phyloP scores from a whole-genome alignment of 371 early-diverging fungal genomes.

The Mortierella sp. region DNA sequence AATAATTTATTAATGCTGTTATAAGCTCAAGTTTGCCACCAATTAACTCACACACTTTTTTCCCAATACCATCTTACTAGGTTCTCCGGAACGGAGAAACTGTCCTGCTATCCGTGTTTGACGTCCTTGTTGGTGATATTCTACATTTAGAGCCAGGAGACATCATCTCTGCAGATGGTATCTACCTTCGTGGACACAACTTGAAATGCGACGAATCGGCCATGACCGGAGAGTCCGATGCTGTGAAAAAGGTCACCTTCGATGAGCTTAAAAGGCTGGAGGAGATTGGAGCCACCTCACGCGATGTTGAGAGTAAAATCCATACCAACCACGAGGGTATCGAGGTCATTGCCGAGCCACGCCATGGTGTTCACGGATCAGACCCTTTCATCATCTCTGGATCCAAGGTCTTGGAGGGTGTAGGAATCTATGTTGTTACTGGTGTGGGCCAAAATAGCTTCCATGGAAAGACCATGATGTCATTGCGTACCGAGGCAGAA shows the following conservation, averaged over 20 bases:
- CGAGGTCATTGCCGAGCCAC: conserved; percentile 47
- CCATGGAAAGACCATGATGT: conserved; percentile 85
- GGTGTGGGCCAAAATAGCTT: conserved; percentile 79
- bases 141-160: conserved; percentile 95
- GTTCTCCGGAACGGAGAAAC: conserved; percentile 81
- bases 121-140: conserved; percentile 91
- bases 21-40: not conserved
- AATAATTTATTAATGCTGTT: conserved; percentile 1
- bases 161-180: conserved; percentile 92
- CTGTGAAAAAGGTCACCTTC: conserved; percentile 72
- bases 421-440: conserved; percentile 78
- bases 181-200: conserved; percentile 85
- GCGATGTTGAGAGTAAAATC: conserved; percentile 13
- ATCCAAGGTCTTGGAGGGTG: conserved; percentile 83
- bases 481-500: conserved; percentile 64
- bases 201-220: conserved; percentile 92
- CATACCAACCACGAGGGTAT: conserved; percentile 53
- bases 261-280: conserved; percentile 44
- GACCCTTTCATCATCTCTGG: conserved; percentile 84
- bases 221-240: conserved; percentile 94
- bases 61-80: not conserved
- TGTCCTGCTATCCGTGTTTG: conserved; percentile 87
- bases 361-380: conserved; percentile 35
- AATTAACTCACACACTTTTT: not conserved
- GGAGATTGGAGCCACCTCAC: conserved; percentile 63